Conservation (phyloP, 164 flowering plant genomes). For the Magnolia kwangsiensis region DNA sequence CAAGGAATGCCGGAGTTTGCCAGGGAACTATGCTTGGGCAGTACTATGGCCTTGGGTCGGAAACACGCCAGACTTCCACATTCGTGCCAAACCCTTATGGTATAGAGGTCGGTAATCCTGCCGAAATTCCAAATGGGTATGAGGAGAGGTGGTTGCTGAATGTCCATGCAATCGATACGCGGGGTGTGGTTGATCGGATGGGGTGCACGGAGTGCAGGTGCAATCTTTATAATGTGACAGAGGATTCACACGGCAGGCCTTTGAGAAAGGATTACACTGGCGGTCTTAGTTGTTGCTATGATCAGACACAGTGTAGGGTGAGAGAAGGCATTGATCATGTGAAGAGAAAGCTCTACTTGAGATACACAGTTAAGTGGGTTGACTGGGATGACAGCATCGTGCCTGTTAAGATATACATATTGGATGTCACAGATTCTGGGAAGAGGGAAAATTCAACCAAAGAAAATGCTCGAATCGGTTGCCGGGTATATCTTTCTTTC, state of each 20-base stretch:
- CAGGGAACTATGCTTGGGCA: slow-evolving; percentile 36
- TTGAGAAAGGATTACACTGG: slow-evolving; percentile 54
- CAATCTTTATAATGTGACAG: slow-evolving; percentile 71
- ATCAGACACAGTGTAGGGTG: slow-evolving; percentile 55
- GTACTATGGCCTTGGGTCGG: slow-evolving; percentile 82
- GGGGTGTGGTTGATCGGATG: slow-evolving; percentile 65
- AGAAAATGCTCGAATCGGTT: slow-evolving; percentile 23
- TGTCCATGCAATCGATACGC: slow-evolving; percentile 86
- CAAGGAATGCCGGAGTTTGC: slow-evolving; percentile 62
- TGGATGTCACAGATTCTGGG: slow-evolving; percentile 80
- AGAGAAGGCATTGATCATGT: slow-evolving; percentile 38
- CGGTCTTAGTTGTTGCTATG: slow-evolving; percentile 76
- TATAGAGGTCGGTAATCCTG: slow-evolving; percentile 72
- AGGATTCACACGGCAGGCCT: slow-evolving; percentile 42
- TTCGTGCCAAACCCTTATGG: slow-evolving; percentile 77
- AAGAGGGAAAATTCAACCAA: slow-evolving; percentile 34
- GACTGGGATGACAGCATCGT: slow-evolving; percentile 64
- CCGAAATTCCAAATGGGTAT: slow-evolving; percentile 55
- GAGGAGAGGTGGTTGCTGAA: slow-evolving; percentile 81
- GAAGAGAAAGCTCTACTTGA: slow-evolving; percentile 56
- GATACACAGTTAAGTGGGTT: slow-evolving; percentile 73
- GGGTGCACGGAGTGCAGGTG: slow-evolving; percentile 92
- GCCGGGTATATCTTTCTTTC: slow-evolving; percentile 36
- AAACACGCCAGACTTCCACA: slow-evolving; percentile 63
- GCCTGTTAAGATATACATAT: slow-evolving; percentile 73